phyloP scores from a whole-genome alignment of 306 rosid genomes.

The Vigna trinervia region DNA sequence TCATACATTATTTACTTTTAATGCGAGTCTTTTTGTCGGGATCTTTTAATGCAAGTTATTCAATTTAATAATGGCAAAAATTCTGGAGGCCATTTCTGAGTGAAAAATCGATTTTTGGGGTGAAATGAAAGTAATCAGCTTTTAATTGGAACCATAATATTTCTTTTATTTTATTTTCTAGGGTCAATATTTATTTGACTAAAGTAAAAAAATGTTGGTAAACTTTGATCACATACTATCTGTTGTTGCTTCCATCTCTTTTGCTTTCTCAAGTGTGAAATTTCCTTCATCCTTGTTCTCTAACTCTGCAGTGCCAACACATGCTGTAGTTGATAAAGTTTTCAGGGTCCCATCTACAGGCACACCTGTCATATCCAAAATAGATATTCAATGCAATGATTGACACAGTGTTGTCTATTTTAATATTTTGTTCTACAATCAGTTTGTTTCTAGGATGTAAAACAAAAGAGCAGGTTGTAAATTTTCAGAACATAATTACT shows the following conservation, averaged over 20 bases:
- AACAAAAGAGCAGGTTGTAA: neutral
- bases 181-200: neutral
- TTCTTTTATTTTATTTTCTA: neutral
- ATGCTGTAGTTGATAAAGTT: neutral
- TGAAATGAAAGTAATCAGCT: neutral
- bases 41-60: neutral
- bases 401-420: neutral
- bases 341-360: neutral
- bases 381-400: neutral
- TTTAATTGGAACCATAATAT: neutral
- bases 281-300: neutral
- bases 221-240: constrained; percentile 26
- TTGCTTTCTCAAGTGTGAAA: constrained; percentile 1
- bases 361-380: neutral
- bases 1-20: neutral
- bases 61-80: neutral
- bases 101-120: neutral
- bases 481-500: constrained; percentile 5
- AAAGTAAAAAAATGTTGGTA: neutral
- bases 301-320: neutral
- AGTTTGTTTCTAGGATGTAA: neutral
- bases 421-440: neutral
- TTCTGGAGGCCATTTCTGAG: neutral
- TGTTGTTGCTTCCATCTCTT: neutral
- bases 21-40: neutral